A percentile compares a stretch with the other conserved stretches of the same genome.
phyloP scores from a whole-genome alignment of 2,329 filamentous ascomycete genomes.

The Blumeriella jaapii region DNA sequence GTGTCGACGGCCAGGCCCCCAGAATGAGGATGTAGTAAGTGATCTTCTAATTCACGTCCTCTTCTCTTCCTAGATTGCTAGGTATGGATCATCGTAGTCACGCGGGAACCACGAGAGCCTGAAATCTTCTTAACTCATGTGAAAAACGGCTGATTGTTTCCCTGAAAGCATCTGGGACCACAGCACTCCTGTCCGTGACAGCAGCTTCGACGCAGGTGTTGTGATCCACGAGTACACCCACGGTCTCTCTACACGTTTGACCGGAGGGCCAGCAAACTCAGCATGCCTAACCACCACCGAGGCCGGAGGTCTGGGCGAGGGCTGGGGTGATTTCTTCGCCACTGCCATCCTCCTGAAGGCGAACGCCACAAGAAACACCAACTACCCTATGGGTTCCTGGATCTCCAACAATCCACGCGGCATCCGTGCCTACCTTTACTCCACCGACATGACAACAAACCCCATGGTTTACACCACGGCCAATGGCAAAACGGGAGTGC shows the following conservation, averaged over 20 bases:
- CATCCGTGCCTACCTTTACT: conserved; percentile 6
- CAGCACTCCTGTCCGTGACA: background rate
- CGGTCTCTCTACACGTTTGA: conserved; percentile 4
- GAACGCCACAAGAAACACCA: conserved; percentile 1
- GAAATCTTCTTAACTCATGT: too few species aligned
- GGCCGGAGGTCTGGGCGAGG: conserved; percentile 5
- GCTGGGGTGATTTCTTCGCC: conserved; percentile 7
- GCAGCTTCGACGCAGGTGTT: conserved; percentile 4
- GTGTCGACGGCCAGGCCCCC: conserved; percentile 1
- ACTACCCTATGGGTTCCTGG: conserved; percentile 5
- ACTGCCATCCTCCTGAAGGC: conserved; percentile 4
- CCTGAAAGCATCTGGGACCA: conserved; percentile 5
- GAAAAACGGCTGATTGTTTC: too few species aligned
- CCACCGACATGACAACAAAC: conserved; percentile 3
- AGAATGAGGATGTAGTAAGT: conserved; percentile 7
- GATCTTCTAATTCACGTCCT: too few species aligned
- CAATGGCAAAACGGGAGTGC: conserved; percentile 2
- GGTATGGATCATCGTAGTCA: too few species aligned
- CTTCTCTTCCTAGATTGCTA: too few species aligned
- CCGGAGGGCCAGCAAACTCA: conserved; percentile 2
- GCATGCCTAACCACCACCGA: conserved; percentile 4
- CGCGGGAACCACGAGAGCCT: too few species aligned
- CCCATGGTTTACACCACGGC: conserved; percentile 5
- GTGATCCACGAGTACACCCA: conserved; percentile 5
- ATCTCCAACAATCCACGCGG: background rate